Evolutionary conservation across 2,329 filamentous ascomycete species (phyloP), one percentile per base, ranked within the genome.

Genomic region (Dothideomycetes sp.): DNA sequence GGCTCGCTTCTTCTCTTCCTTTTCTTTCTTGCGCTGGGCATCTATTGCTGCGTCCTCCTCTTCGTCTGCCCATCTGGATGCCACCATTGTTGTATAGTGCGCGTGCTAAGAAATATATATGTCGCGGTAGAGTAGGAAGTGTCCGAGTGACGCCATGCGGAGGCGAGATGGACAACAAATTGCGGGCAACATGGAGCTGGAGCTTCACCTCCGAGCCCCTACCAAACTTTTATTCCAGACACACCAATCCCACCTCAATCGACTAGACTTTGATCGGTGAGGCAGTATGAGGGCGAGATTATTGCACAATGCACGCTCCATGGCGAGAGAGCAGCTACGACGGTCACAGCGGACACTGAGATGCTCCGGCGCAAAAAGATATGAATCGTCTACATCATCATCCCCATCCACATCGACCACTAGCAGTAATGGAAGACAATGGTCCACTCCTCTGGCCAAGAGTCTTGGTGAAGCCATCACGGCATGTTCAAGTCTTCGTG

Each of bases 371-470:
- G 49, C 58, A 47, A 62, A 65, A 55, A 65, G 60, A 59, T 63
- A 54, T n/a, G n/a, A n/a, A n/a, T n/a, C n/a, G n/a, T n/a, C n/a
- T n/a, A n/a, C n/a, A n/a, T n/a, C n/a, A n/a, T n/a, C n/a, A n/a
- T n/a, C n/a, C n/a, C n/a, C n/a, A n/a, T n/a, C n/a, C n/a, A n/a
- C n/a, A n/a, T n/a, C n/a, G n/a, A n/a, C n/a, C n/a, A n/a, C n/a
- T n/a, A n/a, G n/a, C n/a, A n/a, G n/a, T n/a, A n/a, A n/a, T n/a
- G n/a, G n/a, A n/a, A 72, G 81, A 46, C 66, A 84, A 67, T 95
- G 88, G 87, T 94, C 88, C 2, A 98, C 89, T 3, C 88, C 89
- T 11, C 65, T 98, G 45, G 88, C 89, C 5, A 89, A 91, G 58
- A 81, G 83, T 50, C 73, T 96, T 36, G 81, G 81, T 41, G 79